Conservation (phyloP, 805 yeast species). For the Wickerhamomyces mucosus region DNA sequence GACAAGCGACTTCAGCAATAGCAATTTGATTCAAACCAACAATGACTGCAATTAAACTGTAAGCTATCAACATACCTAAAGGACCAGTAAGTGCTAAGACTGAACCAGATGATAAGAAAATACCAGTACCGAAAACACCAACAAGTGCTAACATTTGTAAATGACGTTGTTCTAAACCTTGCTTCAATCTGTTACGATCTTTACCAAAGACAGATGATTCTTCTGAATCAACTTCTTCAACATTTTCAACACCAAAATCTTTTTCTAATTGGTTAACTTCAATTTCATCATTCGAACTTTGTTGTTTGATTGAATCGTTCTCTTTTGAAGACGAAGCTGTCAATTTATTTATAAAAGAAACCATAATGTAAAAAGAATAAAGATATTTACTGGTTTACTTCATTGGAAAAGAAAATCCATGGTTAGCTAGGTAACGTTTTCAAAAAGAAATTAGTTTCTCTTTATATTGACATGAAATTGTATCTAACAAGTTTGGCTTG, state of each 20-base stretch:
- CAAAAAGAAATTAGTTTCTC: too few species aligned
- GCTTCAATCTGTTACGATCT: slow-evolving; percentile 7
- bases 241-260: slow-evolving; percentile 1
- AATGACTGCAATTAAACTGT: slow-evolving; percentile 24
- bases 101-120: slow-evolving; percentile 30
- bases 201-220: slow-evolving; percentile 6
- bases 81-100: slow-evolving; percentile 26
- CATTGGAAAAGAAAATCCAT: too few species aligned
- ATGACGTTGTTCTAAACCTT: slow-evolving; percentile 22
- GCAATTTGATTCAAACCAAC: slow-evolving; percentile 31
- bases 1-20: slow-evolving; percentile 28
- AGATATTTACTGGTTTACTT: too few species aligned
- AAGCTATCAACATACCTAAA: slow-evolving; percentile 26
- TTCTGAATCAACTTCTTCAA: slow-evolving; percentile 1
- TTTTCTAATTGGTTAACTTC: too few species aligned
- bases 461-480: too few species aligned
- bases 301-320: too few species aligned
- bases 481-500: too few species aligned
- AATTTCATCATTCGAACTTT: too few species aligned
- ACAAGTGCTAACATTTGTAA: slow-evolving; percentile 40
- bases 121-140: slow-evolving; percentile 35
- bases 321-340: too few species aligned
- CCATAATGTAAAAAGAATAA: too few species aligned
- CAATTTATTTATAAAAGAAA: too few species aligned
- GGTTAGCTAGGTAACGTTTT: too few species aligned